Evolutionary conservation across 176 grass and related monocot genomes (phyloP).

Genomic region (Musa beccarii): DNA sequence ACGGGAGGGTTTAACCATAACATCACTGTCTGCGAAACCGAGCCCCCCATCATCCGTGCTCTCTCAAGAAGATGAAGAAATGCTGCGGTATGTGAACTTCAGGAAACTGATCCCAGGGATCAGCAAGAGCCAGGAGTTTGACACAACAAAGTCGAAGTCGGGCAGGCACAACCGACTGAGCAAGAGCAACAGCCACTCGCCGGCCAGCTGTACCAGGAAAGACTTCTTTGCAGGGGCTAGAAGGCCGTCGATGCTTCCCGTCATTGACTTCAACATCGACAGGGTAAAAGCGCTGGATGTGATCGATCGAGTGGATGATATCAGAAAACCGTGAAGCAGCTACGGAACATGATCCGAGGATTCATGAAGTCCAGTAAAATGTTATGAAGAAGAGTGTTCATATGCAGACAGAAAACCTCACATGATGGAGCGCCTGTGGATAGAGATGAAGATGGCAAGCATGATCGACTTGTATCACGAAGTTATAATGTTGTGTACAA

Average conservation of each 20-base stretch:
- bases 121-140: constrained; percentile 96
- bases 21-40: constrained; percentile 15
- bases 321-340: constrained; percentile 37
- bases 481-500: background rate
- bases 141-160: constrained; percentile 37
- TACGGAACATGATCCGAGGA: background rate
- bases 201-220: constrained; percentile 41
- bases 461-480: background rate
- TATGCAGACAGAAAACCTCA: background rate
- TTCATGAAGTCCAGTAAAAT: background rate
- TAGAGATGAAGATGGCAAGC: background rate
- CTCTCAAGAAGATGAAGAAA: constrained; percentile 76
- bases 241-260: constrained; percentile 54
- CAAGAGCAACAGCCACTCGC: constrained; percentile 91
- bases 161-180: constrained; percentile 59
- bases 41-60: constrained; percentile 49
- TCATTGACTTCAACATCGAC: constrained; percentile 78
- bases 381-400: background rate
- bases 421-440: background rate
- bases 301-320: constrained; percentile 71
- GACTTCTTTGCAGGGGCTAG: constrained; percentile 34
- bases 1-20: constrained; percentile 34
- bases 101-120: constrained; percentile 74
- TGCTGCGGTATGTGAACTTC: constrained; percentile 73
- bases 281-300: constrained; percentile 78